phyloP scores from a whole-genome alignment of 257 asterid species.

The Coffea canephora region DNA sequence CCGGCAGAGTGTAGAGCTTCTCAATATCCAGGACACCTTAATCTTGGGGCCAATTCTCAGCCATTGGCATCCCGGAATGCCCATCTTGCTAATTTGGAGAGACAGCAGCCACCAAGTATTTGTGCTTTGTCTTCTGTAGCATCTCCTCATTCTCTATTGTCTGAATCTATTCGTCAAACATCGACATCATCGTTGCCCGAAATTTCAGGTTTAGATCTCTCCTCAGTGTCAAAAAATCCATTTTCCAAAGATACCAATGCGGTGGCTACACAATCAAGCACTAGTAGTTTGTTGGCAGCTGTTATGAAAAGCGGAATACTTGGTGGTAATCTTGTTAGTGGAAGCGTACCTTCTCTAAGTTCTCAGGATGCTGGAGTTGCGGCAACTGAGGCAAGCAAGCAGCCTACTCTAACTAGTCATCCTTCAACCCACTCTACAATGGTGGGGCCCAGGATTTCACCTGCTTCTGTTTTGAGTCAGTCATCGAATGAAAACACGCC shows the following conservation, averaged over 20 bases:
- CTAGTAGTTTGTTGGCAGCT: constrained; percentile 53
- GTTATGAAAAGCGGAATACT: constrained; percentile 51
- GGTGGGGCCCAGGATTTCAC: constrained; percentile 9
- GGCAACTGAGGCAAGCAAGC: constrained; percentile 27
- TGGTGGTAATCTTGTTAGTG: constrained; percentile 27
- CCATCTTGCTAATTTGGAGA: constrained; percentile 33
- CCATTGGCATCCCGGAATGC: constrained; percentile 34
- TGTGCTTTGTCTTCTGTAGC: constrained; percentile 31
- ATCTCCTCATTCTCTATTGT: constrained; percentile 37
- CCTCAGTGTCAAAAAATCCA: constrained; percentile 33
- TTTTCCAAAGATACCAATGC: constrained; percentile 47
- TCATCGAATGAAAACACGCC: constrained; percentile 26
- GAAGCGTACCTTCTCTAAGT: constrained; percentile 31
- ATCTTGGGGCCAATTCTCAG: constrained; percentile 33
- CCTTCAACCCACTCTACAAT: constrained; percentile 21
- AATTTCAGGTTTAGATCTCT: constrained; percentile 36
- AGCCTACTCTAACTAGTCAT: constrained; percentile 31
- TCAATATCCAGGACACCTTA: constrained; percentile 37
- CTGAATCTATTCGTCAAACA: constrained; percentile 20
- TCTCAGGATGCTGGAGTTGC: constrained; percentile 33
- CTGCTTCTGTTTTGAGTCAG: constrained; percentile 14
- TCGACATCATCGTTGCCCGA: constrained; percentile 20
- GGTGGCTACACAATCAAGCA: constrained; percentile 38
- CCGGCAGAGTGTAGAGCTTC: constrained; percentile 66
- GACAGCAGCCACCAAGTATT: constrained; percentile 31